These are phyloP conservation scores for Aspergillus olivimuriae DNA, from an alignment of 495 filamentous ascomycete genomes.

Conservation along the genomic window DNA sequence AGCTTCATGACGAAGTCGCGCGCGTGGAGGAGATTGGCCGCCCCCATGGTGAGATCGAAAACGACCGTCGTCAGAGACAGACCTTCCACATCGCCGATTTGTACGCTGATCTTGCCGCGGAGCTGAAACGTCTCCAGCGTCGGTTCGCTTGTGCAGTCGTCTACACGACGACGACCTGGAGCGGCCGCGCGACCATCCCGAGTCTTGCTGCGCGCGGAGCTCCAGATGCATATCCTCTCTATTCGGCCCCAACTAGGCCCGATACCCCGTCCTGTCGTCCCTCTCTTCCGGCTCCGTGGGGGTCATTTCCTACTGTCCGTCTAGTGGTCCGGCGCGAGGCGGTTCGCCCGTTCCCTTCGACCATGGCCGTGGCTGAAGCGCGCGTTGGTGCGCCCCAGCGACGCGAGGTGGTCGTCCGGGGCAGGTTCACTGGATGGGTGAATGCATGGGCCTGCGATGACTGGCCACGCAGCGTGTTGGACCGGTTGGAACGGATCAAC, in stretches of 20 bases:
- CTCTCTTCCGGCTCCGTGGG: constrained; percentile 43
- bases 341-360: constrained; percentile 47
- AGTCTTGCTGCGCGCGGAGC: not conserved
- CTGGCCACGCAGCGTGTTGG: constrained; percentile 33
- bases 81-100: constrained; percentile 31
- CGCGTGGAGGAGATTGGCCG: constrained; percentile 34
- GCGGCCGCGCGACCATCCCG: constrained; percentile 7
- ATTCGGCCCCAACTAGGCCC: constrained; percentile 26
- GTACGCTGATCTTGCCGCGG: constrained; percentile 26
- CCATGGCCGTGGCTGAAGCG: constrained; percentile 51
- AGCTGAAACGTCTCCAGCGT: constrained; percentile 30
- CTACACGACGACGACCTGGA: constrained; percentile 27
- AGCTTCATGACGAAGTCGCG: constrained; percentile 41
- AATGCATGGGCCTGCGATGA: constrained; percentile 41
- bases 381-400: constrained; percentile 42
- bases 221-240: constrained; percentile 1
- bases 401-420: constrained; percentile 31
- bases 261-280: constrained; percentile 31
- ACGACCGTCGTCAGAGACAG: constrained; percentile 19
- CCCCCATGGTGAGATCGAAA: constrained; percentile 24
- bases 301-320: constrained; percentile 36
- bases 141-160: constrained; percentile 37
- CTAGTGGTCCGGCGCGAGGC: constrained; percentile 39
- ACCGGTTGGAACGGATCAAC: constrained; percentile 22
- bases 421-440: constrained; percentile 37